phyloP scores from a whole-genome alignment of 768 basidiomycete genomes.

The Boletus vermiculosoides region DNA sequence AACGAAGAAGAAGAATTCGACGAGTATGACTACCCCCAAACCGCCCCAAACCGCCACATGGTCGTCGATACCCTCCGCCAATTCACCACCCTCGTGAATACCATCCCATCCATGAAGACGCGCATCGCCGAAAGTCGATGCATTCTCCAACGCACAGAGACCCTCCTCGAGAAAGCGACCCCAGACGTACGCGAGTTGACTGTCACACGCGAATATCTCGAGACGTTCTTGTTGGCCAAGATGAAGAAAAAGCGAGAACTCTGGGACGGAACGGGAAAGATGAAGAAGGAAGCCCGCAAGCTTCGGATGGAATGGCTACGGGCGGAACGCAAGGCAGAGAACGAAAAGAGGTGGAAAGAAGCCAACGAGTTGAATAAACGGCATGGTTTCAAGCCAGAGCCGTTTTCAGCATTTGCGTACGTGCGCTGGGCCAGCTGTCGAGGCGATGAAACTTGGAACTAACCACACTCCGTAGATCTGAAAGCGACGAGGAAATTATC shows the following conservation, averaged over 20 bases:
- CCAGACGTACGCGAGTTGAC: conserved; percentile 21
- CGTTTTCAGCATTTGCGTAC: conserved; percentile 26
- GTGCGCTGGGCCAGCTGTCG: conserved; percentile 6
- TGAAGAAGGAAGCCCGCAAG: conserved; percentile 25
- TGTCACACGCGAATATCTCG: conserved; percentile 27
- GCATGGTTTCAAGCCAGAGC: conserved; percentile 11
- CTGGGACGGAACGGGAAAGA: conserved; percentile 31
- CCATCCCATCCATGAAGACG: conserved; percentile 17
- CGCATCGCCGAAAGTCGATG: conserved; percentile 20
- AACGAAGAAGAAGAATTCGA: conserved; percentile 5
- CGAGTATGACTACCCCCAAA: conserved; percentile 3
- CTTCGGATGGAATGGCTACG: conserved; percentile 26
- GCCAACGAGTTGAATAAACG: conserved; percentile 13
- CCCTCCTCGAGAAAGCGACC: conserved; percentile 12
- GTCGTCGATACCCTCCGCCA: conserved; percentile 30
- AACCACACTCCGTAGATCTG: conserved; percentile 11
- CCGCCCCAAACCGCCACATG: conserved; percentile 23
- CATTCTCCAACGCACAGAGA: conserved; percentile 19
- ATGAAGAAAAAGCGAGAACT: conserved; percentile 33
- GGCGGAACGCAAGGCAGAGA: conserved; percentile 18
- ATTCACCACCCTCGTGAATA: conserved; percentile 25
- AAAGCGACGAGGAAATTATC: conserved; percentile 25
- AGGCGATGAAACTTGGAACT: not conserved
- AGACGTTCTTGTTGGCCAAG: conserved; percentile 23
- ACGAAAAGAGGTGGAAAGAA: conserved; percentile 20